Evolutionary conservation across 1,284 basidiomycete genomes (phyloP).

Genomic region (Ustilago loliicola): DNA sequence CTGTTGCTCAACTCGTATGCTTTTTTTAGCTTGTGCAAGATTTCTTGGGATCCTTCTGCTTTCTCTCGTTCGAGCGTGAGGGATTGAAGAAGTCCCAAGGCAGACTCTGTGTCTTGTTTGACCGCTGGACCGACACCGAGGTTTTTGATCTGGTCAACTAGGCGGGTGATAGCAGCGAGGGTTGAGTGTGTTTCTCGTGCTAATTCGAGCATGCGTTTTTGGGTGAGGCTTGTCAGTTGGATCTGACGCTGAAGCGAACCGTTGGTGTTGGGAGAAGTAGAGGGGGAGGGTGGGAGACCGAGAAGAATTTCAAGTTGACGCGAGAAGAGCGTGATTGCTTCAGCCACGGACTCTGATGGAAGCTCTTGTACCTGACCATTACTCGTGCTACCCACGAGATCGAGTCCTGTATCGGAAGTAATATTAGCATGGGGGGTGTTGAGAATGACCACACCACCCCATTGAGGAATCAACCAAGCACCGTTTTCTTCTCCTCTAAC

Average conservation of each 20-base stretch:
- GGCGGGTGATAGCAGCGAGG: conserved; percentile 56
- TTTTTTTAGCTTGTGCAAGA: conserved; percentile 77
- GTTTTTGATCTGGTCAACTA: conserved; percentile 61
- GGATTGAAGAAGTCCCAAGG: conserved; percentile 30
- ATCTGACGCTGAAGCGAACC: background rate
- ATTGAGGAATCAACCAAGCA: conserved; percentile 92
- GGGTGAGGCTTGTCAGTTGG: conserved; percentile 32
- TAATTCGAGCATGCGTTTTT: conserved; percentile 55
- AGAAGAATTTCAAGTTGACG: conserved; percentile 82
- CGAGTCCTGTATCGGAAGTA: background rate
- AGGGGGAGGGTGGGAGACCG: conserved; percentile 74
- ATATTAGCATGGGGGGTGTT: conserved; percentile 71
- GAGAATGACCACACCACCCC: conserved; percentile 88
- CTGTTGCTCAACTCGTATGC: conserved; percentile 82
- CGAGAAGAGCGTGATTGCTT: conserved; percentile 80
- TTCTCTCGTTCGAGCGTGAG: conserved; percentile 5
- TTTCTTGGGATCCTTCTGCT: conserved; percentile 58
- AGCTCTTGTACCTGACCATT: conserved; percentile 15
- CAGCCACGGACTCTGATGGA: conserved; percentile 72
- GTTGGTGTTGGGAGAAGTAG: background rate
- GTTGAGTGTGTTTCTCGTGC: conserved; percentile 51
- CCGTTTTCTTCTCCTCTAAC: background rate
- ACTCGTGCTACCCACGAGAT: background rate
- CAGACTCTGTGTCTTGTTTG: conserved; percentile 32
- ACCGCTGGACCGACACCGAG: conserved; percentile 61